phyloP scores from a whole-genome alignment of 495 filamentous ascomycete species.

The Daldinia concentrica region DNA sequence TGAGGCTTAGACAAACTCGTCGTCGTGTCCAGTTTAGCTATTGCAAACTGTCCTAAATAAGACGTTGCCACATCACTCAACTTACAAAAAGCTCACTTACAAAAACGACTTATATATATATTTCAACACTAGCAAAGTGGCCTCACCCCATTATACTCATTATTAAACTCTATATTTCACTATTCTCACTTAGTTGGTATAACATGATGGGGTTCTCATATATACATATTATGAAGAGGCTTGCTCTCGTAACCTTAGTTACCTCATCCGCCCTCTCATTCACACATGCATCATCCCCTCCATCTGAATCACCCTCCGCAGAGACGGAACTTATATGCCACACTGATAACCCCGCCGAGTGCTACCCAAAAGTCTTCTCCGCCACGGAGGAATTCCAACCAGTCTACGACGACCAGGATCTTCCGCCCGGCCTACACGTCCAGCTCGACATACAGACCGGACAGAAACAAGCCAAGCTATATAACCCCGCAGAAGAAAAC shows the following conservation, averaged over 20 bases:
- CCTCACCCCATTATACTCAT: too few species aligned
- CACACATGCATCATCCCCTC: constrained; percentile 23
- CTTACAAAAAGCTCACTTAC: constrained; percentile 27
- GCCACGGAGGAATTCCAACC: constrained; percentile 69
- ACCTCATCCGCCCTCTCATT: constrained; percentile 22
- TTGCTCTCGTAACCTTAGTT: constrained; percentile 14
- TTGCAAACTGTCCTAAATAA: constrained; percentile 48
- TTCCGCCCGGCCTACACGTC: constrained; percentile 70
- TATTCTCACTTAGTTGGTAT: background rate
- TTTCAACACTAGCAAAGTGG: background rate
- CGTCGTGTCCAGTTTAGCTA: constrained; percentile 39
- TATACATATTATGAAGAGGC: constrained; percentile 16
- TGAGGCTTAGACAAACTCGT: constrained; percentile 16
- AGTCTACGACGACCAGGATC: constrained; percentile 68
- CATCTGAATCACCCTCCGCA: constrained; percentile 45
- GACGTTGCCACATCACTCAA: constrained; percentile 40
- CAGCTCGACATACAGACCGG: constrained; percentile 71
- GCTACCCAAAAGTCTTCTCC: constrained; percentile 70
- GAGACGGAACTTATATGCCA: constrained; percentile 69
- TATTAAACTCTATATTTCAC: background rate
- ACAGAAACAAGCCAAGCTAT: constrained; percentile 68
- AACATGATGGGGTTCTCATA: constrained; percentile 29
- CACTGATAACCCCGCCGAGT: constrained; percentile 63
- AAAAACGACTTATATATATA: constrained; percentile 15
- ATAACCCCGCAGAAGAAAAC: constrained; percentile 59